Percentiles rank a stretch among this genome's conserved stretches.
Conservation (phyloP, 1,284 basidiomycete species). For the Ustilago loliicola region DNA sequence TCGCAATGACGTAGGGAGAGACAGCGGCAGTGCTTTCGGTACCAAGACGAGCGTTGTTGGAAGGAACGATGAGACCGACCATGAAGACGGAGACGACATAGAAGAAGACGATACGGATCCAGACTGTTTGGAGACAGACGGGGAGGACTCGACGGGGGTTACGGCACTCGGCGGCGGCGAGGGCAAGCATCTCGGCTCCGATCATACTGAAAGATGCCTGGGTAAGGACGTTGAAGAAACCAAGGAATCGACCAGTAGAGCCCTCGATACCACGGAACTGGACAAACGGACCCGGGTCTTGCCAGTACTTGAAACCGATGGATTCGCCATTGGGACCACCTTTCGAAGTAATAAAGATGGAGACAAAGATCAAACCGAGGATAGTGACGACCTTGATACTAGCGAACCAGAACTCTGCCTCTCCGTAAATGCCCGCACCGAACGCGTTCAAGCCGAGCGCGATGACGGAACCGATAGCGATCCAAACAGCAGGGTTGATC, state of each 20-base stretch:
- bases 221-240: constrained; percentile 68
- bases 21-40: constrained; percentile 30
- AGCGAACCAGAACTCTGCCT: constrained; percentile 72
- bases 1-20: constrained; percentile 69
- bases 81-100: constrained; percentile 72
- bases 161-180: constrained; percentile 78
- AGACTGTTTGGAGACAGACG: constrained; percentile 50
- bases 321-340: constrained; percentile 34
- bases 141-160: constrained; percentile 70
- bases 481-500: constrained; percentile 80
- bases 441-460: constrained; percentile 81
- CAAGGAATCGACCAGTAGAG: constrained; percentile 70
- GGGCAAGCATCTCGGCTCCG: constrained; percentile 87
- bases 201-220: constrained; percentile 84
- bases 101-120: constrained; percentile 59
- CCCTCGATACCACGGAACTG: constrained; percentile 72
- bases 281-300: constrained; percentile 71
- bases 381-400: constrained; percentile 64
- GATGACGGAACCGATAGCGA: constrained; percentile 79
- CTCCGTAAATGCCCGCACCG: constrained; percentile 72
- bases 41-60: constrained; percentile 46
- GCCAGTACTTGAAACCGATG: constrained; percentile 57
- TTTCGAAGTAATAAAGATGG: constrained; percentile 46
- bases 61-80: constrained; percentile 55
- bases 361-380: constrained; percentile 61